Evolutionary conservation across 176 grass and related monocot species (phyloP).

Genomic region (Tuctoria greenei): DNA sequence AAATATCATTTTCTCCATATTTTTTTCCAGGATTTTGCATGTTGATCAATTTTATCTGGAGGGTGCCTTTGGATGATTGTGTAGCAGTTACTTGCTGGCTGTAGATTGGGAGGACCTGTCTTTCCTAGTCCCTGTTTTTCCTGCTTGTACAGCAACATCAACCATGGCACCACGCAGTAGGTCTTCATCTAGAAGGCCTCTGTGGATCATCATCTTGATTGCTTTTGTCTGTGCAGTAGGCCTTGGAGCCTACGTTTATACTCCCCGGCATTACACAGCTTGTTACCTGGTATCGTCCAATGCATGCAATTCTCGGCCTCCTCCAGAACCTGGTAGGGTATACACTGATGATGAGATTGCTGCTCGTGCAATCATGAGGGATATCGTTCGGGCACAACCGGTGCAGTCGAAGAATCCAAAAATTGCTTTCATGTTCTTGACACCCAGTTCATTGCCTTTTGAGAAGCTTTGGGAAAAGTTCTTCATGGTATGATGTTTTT

Average conservation of each 20-base stretch:
- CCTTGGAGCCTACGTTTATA: slow-evolving; percentile 64
- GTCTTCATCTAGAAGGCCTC: slow-evolving; percentile 70
- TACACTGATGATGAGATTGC: slow-evolving; percentile 88
- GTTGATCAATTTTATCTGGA: slow-evolving; percentile 24
- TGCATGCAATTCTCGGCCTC: slow-evolving; percentile 63
- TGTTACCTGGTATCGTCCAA: slow-evolving; percentile 86
- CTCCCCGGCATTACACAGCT: slow-evolving; percentile 54
- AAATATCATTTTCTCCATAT: background rate
- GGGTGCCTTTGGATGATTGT: slow-evolving; percentile 26
- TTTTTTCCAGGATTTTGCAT: slow-evolving; percentile 31
- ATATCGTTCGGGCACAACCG: slow-evolving; percentile 58
- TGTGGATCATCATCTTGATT: slow-evolving; percentile 67
- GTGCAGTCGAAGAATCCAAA: slow-evolving; percentile 85
- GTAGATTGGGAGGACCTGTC: slow-evolving; percentile 39
- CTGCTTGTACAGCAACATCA: slow-evolving; percentile 27
- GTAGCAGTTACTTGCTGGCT: slow-evolving; percentile 45
- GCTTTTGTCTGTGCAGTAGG: slow-evolving; percentile 60
- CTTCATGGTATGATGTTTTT: slow-evolving; percentile 67
- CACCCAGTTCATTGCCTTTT: slow-evolving; percentile 86
- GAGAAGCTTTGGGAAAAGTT: slow-evolving; percentile 99
- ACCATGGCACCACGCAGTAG: slow-evolving; percentile 62
- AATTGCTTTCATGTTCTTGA: slow-evolving; percentile 99
- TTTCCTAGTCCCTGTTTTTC: background rate
- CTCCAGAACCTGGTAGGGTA: slow-evolving; percentile 66
- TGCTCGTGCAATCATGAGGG: slow-evolving; percentile 62